A percentile compares a stretch with the other conserved stretches of the same genome.
Evolutionary conservation across 257 asterid species (phyloP).

Genomic region (Leptodermis oblonga): DNA sequence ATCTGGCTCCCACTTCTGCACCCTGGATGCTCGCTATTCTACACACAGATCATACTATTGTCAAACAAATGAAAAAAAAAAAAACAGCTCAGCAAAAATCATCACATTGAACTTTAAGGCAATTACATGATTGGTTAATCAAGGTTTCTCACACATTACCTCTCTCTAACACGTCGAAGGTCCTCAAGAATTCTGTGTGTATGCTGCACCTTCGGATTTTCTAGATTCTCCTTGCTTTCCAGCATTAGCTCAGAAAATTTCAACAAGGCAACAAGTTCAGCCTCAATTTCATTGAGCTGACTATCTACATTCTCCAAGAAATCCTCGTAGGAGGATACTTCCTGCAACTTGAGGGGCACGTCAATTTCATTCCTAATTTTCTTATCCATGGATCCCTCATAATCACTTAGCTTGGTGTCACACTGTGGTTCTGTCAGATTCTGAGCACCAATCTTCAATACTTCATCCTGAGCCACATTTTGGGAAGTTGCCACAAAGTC

Average conservation of each 20-base stretch:
- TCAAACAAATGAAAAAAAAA: slow-evolving; percentile 1
- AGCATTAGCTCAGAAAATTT: slow-evolving; percentile 50
- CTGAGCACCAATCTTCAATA: slow-evolving; percentile 23
- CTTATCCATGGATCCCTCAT: slow-evolving; percentile 22
- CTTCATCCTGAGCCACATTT: slow-evolving; percentile 29
- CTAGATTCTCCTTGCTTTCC: slow-evolving; percentile 46
- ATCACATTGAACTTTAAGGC: not conserved
- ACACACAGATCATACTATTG: slow-evolving; percentile 19
- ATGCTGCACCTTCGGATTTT: slow-evolving; percentile 48
- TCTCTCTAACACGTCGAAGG: slow-evolving; percentile 52
- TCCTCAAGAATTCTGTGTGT: slow-evolving; percentile 51
- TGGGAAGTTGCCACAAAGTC: slow-evolving; percentile 18
- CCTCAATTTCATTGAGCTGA: slow-evolving; percentile 59
- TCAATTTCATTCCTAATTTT: slow-evolving; percentile 23
- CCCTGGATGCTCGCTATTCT: slow-evolving; percentile 48
- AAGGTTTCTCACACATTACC: slow-evolving; percentile 33
- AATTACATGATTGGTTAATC: not conserved
- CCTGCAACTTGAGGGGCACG: slow-evolving; percentile 23
- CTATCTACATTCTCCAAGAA: slow-evolving; percentile 58
- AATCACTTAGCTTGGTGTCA: slow-evolving; percentile 23
- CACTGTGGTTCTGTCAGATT: slow-evolving; percentile 19
- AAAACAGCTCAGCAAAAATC: not conserved
- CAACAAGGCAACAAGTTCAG: slow-evolving; percentile 56
- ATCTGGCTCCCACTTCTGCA: slow-evolving; percentile 22
- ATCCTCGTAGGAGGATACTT: slow-evolving; percentile 46